phyloP scores from a whole-genome alignment of 106 monocot genomes.

The Dendrobium officinale region DNA sequence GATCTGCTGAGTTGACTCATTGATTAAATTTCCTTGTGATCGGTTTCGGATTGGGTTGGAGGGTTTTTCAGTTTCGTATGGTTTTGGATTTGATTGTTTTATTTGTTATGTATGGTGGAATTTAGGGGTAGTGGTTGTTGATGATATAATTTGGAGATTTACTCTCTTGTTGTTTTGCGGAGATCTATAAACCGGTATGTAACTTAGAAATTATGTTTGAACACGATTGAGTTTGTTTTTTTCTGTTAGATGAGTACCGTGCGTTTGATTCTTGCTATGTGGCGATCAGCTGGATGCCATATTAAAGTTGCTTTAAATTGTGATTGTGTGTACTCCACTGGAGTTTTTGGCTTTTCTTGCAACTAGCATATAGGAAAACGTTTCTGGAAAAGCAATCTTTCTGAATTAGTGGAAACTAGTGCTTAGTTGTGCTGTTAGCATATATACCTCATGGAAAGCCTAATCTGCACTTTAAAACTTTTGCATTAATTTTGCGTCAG shows the following conservation, averaged over 20 bases:
- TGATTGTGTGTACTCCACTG: neutral
- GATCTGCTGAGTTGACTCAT: neutral
- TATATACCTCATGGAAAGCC: neutral
- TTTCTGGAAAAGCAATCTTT: neutral
- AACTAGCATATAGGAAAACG: neutral
- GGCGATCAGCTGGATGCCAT: neutral
- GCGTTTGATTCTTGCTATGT: neutral
- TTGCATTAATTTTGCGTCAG: neutral
- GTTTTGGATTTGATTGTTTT: neutral
- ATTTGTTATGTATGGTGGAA: neutral
- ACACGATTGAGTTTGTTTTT: neutral
- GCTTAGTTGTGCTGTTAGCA: conserved; percentile 1
- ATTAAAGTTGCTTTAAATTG: neutral
- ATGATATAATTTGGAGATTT: neutral
- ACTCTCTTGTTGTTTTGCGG: neutral
- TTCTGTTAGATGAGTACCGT: too few species aligned
- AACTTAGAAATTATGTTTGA: neutral
- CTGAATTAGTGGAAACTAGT: neutral
- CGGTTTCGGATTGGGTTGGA: neutral
- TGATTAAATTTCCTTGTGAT: neutral
- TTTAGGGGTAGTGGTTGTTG: neutral
- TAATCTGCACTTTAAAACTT: neutral
- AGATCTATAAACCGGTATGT: neutral
- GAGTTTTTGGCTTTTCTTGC: neutral
- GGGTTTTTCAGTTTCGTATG: neutral